Base-by-base conservation (phyloP, 2,329 filamentous ascomycete species). In the Talaromyces sp. region DNA sequence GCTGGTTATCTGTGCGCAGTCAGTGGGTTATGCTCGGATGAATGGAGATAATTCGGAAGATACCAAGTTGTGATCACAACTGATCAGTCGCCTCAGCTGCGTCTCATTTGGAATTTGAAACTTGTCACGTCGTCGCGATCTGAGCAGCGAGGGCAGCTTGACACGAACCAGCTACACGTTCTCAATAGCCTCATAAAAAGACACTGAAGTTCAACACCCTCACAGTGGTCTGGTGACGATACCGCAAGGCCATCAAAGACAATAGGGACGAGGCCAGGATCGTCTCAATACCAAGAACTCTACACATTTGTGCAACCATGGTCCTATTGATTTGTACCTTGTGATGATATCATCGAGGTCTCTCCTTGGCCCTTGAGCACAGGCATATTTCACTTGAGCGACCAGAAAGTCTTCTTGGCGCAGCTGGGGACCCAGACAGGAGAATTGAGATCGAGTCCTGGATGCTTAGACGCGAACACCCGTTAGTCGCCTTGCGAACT, bases 211-310 rank as follows among this genome's bases (percentile, higher is more conserved):
- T n/a, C 13, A 52, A 15, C 15, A 15, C 35, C 45, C 47, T 54
- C 47, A 47, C 56, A 61, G 47, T 54, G 22, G 15, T 13, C 25
- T 19, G 35, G 25, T 60, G 25, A 13, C 7, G 39, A 45, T 33
- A 17, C 47, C 47, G 35, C 47, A 62, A 54, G 60, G 60, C 60
- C 25, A 62, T 31, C 22, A 62, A 35, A 17, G 13, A 56, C 33
- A 35, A 37, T 39, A 35, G 25, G 41, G 37, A 49, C n/a, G 25
- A 64, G 37, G 57, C 27, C 17, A 65, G 27, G 63, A 65, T 65
- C 41, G n/a, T n/a, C 41, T 15, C 33, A 45, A 57, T 57, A 61
- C 63, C 63, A 65, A 65, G 63, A 58, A 15, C 39, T 50, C 50
- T 19, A 43, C 43, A 33, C n/a, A n/a, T 19, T 37, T 27, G 50